A percentile compares a stretch with the other conserved stretches of the same genome.
phyloP scores from a whole-genome alignment of 2,329 filamentous ascomycete genomes.

The Fusarium lateritium region DNA sequence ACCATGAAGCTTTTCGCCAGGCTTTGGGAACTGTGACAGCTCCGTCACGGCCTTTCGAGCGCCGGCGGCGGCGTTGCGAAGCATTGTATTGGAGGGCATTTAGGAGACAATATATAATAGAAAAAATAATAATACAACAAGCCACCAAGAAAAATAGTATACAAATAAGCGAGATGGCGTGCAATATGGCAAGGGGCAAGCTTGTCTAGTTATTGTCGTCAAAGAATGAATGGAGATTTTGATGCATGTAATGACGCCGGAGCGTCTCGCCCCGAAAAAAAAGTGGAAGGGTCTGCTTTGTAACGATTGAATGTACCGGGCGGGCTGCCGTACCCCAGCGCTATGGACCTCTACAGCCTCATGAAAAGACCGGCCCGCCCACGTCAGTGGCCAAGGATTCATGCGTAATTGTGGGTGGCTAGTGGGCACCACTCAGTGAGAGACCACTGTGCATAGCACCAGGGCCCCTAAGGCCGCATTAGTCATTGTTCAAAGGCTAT shows the following conservation, averaged over 20 bases:
- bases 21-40: slow-evolving; percentile 80
- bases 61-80: slow-evolving; percentile 67
- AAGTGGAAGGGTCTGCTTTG: slow-evolving; percentile 39
- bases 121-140: slow-evolving; percentile 42
- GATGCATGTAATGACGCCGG: slow-evolving; percentile 47
- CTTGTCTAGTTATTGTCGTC: slow-evolving; percentile 21
- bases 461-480: slow-evolving; percentile 14
- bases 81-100: slow-evolving; percentile 56
- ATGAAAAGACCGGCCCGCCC: slow-evolving; percentile 23
- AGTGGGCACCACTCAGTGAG: slow-evolving; percentile 35
- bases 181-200: slow-evolving; percentile 14
- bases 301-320: slow-evolving; percentile 1
- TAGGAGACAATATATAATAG: slow-evolving; percentile 2
- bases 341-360: background rate
- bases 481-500: slow-evolving; percentile 18
- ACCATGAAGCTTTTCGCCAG: slow-evolving; percentile 90
- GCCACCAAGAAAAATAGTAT: slow-evolving; percentile 27
- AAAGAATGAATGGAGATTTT: slow-evolving; percentile 44
- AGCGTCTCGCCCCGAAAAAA: slow-evolving; percentile 37
- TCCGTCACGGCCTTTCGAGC: slow-evolving; percentile 79
- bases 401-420: slow-evolving; percentile 40
- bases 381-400: slow-evolving; percentile 42
- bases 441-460: slow-evolving; percentile 32
- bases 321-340: slow-evolving; percentile 23
- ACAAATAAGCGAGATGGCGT: slow-evolving; percentile 23